Percentiles rank a stretch among this genome's conserved stretches.
phyloP scores from a whole-genome alignment of 1,139 yeast species.

The Magnusiomyces sp. region DNA sequence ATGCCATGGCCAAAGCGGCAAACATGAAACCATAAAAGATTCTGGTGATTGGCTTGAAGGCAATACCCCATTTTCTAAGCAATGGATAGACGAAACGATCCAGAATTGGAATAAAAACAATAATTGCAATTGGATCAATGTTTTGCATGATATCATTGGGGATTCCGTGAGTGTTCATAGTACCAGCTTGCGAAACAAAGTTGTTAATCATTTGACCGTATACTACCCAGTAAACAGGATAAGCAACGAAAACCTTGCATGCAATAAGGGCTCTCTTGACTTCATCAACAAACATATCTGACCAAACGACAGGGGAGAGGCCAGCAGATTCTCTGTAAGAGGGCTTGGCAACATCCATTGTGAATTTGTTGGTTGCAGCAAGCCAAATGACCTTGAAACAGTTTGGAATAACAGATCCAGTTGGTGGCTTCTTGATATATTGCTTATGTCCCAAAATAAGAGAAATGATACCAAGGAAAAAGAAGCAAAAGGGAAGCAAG shows the following conservation, averaged over 20 bases:
- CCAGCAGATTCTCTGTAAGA: constrained; percentile 35
- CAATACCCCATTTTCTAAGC: constrained; percentile 41
- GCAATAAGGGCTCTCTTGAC: constrained; percentile 49
- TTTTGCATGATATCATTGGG: constrained; percentile 63
- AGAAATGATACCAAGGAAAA: constrained; percentile 52
- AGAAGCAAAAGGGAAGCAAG: constrained; percentile 54
- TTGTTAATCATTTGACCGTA: constrained; percentile 61
- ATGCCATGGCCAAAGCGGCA: constrained; percentile 61
- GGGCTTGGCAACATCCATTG: constrained; percentile 50
- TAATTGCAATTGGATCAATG: constrained; percentile 52
- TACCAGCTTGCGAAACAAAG: constrained; percentile 56
- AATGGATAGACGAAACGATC: constrained; percentile 48
- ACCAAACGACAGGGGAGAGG: constrained; percentile 43
- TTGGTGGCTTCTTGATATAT: constrained; percentile 54
- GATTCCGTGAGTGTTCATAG: constrained; percentile 53
- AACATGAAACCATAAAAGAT: constrained; percentile 69
- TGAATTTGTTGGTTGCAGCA: constrained; percentile 42
- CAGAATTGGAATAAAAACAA: constrained; percentile 53
- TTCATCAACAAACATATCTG: constrained; percentile 55
- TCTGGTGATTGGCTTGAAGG: constrained; percentile 50
- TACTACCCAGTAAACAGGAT: constrained; percentile 59
- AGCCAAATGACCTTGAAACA: constrained; percentile 44
- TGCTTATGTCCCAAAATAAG: constrained; percentile 48
- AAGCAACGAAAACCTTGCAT: constrained; percentile 54
- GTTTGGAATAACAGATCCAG: constrained; percentile 53